Evolutionary conservation across 768 basidiomycete species (phyloP).

Genomic region (Rhodotorula graminis): DNA sequence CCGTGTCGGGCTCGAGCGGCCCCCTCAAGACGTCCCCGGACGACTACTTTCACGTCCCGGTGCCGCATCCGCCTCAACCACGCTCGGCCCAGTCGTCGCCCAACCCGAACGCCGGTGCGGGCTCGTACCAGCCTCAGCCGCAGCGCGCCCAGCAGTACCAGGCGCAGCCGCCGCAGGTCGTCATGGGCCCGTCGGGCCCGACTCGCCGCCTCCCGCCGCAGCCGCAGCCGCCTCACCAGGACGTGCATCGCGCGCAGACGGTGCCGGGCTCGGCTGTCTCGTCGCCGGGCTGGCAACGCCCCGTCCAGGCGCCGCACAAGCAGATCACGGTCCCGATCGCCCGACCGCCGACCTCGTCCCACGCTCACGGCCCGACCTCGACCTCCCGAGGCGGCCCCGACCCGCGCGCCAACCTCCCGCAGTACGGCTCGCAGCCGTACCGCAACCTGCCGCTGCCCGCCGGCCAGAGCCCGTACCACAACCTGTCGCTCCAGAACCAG

Average conservation of each 20-base stretch:
- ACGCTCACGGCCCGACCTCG: neutral
- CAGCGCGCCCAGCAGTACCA: neutral
- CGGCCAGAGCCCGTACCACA: constrained; percentile 30
- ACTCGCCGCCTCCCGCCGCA: constrained; percentile 28
- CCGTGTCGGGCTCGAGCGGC: neutral
- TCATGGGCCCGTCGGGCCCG: constrained; percentile 19
- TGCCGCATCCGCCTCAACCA: neutral
- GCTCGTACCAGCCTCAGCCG: constrained; percentile 5
- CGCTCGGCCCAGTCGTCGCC: neutral
- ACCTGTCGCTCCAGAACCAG: constrained; percentile 27
- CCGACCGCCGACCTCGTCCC: neutral
- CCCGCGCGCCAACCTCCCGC: constrained; percentile 12
- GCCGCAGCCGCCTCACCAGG: neutral
- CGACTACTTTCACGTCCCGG: constrained; percentile 11
- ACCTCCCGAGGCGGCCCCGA: neutral
- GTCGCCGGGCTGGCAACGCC: neutral
- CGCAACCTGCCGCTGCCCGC: constrained; percentile 23
- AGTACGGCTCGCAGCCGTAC: constrained; percentile 25
- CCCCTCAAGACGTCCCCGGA: constrained; percentile 1
- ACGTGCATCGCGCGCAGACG: constrained; percentile 21
- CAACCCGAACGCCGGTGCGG: neutral
- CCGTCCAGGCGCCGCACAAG: neutral
- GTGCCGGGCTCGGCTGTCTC: constrained; percentile 18
- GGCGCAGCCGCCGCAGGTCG: constrained; percentile 11
- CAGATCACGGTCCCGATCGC: neutral